phyloP scores from a whole-genome alignment of 2,329 filamentous ascomycete species.

The Rutstroemia sp. region DNA sequence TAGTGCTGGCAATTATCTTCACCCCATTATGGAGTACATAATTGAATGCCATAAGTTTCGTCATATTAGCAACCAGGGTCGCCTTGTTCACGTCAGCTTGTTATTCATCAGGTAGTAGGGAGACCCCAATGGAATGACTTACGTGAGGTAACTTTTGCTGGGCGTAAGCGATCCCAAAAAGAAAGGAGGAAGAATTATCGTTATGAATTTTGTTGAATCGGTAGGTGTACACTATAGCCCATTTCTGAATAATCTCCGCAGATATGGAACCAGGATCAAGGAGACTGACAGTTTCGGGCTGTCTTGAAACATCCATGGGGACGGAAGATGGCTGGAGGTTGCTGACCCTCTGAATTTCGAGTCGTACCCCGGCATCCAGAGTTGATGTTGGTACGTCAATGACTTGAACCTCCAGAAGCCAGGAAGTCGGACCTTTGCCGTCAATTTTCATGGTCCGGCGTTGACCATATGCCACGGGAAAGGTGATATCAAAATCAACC shows the following conservation, averaged over 20 bases:
- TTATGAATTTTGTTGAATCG: slow-evolving; percentile 17
- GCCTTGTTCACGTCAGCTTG: background rate
- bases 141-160: slow-evolving; percentile 20
- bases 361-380: slow-evolving; percentile 4
- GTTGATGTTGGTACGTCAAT: slow-evolving; percentile 10
- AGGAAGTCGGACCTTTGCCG: slow-evolving; percentile 16
- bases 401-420: slow-evolving; percentile 14
- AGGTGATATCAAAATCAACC: slow-evolving; percentile 1
- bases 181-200: slow-evolving; percentile 6
- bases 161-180: slow-evolving; percentile 21
- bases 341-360: background rate
- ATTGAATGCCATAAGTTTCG: slow-evolving; percentile 4
- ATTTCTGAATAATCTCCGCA: slow-evolving; percentile 17
- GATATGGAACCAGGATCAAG: background rate
- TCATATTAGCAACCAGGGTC: slow-evolving; percentile 4
- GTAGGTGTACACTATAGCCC: slow-evolving; percentile 22
- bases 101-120: background rate
- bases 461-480: background rate
- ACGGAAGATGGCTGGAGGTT: background rate
- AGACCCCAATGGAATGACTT: background rate
- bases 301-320: background rate
- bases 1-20: slow-evolving; percentile 1
- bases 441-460: slow-evolving; percentile 16
- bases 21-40: slow-evolving; percentile 23
- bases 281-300: background rate